Percentiles rank a stretch among this genome's conserved stretches.
Conservation (phyloP, 177 flowering plant species). For the Vitis hybrid region DNA sequence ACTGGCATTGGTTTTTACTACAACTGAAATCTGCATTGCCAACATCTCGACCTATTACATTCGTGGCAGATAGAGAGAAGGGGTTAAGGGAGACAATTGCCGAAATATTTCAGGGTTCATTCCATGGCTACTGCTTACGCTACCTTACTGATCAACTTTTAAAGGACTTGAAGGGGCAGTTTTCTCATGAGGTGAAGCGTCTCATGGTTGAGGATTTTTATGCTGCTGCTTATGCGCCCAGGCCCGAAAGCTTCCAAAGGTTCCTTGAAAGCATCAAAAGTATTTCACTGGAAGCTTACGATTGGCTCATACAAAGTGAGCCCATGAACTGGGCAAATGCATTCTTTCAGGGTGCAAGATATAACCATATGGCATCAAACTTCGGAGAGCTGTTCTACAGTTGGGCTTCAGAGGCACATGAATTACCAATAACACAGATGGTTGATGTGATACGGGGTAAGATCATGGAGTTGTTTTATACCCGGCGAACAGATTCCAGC, state of each 20-base stretch:
- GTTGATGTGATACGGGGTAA: slow-evolving; percentile 48
- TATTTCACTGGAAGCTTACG: slow-evolving; percentile 49
- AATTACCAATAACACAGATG: slow-evolving; percentile 60
- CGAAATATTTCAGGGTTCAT: slow-evolving; percentile 29
- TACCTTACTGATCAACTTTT: slow-evolving; percentile 34
- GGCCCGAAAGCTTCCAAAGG: slow-evolving; percentile 35
- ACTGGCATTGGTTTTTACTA: slow-evolving; percentile 43
- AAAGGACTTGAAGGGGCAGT: slow-evolving; percentile 35
- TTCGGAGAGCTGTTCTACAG: slow-evolving; percentile 52
- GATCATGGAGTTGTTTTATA: slow-evolving; percentile 46
- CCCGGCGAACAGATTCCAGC: slow-evolving; percentile 30
- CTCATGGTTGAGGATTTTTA: slow-evolving; percentile 37
- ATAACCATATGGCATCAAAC: slow-evolving; percentile 53
- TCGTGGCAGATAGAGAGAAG: slow-evolving; percentile 38
- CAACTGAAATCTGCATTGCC: slow-evolving; percentile 33
- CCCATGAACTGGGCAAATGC: slow-evolving; percentile 60
- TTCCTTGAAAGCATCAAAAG: slow-evolving; percentile 44
- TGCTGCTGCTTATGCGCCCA: slow-evolving; percentile 42
- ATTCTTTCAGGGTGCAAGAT: slow-evolving; percentile 46
- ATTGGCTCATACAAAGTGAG: slow-evolving; percentile 52
- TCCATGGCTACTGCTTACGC: slow-evolving; percentile 35
- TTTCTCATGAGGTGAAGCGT: slow-evolving; percentile 43
- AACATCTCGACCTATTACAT: slow-evolving; percentile 30
- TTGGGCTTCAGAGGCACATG: slow-evolving; percentile 56
- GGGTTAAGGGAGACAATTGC: slow-evolving; percentile 33